Percentiles rank a stretch among this genome's conserved stretches.
Conservation (phyloP, 495 filamentous ascomycete genomes). For the Penicillium egyptiacum region DNA sequence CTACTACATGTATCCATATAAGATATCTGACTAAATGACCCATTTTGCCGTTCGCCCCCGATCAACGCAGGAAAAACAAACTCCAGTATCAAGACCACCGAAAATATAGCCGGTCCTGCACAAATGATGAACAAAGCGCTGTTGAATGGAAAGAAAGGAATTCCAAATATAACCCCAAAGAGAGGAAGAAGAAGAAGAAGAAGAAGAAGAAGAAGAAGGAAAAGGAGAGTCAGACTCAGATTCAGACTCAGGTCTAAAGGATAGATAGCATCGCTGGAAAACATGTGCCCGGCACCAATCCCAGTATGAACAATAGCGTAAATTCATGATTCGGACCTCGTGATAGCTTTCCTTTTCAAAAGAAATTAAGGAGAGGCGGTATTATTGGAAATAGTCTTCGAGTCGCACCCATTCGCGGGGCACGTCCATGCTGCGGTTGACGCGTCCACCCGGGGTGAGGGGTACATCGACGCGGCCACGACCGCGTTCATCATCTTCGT, state of each 20-base stretch:
- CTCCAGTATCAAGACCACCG: slow-evolving; percentile 1
- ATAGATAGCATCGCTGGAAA: slow-evolving; percentile 13
- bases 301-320: slow-evolving; percentile 28
- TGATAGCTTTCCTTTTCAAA: slow-evolving; percentile 6
- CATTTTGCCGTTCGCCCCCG: background rate
- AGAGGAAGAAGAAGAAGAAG: slow-evolving; percentile 6
- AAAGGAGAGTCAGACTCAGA: background rate
- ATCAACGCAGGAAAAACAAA: background rate
- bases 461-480: slow-evolving; percentile 61
- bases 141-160: background rate
- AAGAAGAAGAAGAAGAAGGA: slow-evolving; percentile 8
- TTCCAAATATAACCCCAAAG: background rate
- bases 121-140: background rate
- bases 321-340: slow-evolving; percentile 33
- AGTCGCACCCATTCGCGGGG: slow-evolving; percentile 55
- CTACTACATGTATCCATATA: background rate
- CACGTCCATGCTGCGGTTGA: slow-evolving; percentile 69
- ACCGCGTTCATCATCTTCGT: slow-evolving; percentile 55
- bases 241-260: slow-evolving; percentile 6
- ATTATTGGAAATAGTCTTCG: slow-evolving; percentile 38
- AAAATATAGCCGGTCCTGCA: background rate
- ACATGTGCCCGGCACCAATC: slow-evolving; percentile 12
- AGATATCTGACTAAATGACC: background rate
- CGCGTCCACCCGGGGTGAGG: slow-evolving; percentile 66
- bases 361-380: background rate